Evolutionary conservation across 257 asterid species (phyloP).

Genomic region (Leonotis leonurus): DNA sequence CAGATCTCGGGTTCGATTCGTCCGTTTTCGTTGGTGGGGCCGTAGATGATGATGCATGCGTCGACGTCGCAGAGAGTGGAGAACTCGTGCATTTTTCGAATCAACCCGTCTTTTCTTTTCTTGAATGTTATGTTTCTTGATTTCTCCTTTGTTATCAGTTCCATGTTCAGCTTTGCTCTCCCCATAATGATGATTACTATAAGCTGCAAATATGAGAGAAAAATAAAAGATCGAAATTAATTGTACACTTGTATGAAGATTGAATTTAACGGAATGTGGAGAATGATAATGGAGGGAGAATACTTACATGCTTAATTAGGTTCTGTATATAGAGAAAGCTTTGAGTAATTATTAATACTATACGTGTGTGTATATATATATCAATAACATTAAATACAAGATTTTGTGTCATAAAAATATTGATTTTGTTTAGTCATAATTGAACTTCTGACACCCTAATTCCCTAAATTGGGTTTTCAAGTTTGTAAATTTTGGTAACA

Average conservation of each 20-base stretch:
- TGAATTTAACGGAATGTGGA: too few relatives aligned
- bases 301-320: not conserved
- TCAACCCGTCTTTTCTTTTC: constrained; percentile 3
- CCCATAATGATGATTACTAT: not conserved
- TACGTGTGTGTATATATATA: not conserved
- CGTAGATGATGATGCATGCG: constrained; percentile 6
- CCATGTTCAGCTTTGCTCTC: constrained; percentile 5
- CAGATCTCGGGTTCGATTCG: not conserved
- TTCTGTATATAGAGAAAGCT: not conserved
- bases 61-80: not conserved
- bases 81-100: constrained; percentile 5
- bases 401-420: not conserved
- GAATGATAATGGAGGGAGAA: not conserved
- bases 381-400: not conserved
- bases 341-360: not conserved
- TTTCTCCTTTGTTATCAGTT: not conserved
- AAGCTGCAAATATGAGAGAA: not conserved
- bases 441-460: not conserved
- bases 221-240: not conserved
- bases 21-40: not conserved
- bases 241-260: not conserved
- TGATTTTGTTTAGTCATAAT: not conserved
- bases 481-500: not conserved
- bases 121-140: not conserved
- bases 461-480: not conserved